phyloP scores from a whole-genome alignment of 139 green algal species.

The Astrephomene gubernaculifera region DNA sequence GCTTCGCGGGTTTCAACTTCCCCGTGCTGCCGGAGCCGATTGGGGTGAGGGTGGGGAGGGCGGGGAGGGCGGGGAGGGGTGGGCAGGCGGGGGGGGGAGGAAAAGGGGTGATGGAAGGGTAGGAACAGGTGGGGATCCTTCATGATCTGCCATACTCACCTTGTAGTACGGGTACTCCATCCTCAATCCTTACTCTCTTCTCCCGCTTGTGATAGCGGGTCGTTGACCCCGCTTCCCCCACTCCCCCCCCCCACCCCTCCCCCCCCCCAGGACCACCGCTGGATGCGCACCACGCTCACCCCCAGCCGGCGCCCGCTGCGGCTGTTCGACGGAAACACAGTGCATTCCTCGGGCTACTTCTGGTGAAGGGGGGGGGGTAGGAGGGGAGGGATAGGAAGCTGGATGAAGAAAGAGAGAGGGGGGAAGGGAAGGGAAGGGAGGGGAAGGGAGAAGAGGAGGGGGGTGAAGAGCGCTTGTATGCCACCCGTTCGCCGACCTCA shows the following conservation, averaged over 20 bases:
- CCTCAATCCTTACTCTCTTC: no score
- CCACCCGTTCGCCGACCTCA: no score
- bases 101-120: neutral
- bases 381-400: neutral
- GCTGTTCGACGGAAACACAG: slow-evolving; percentile 67
- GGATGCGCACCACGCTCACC: slow-evolving; percentile 14
- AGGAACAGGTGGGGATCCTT: no score
- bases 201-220: no score
- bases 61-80: neutral
- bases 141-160: no score
- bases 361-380: neutral
- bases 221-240: no score
- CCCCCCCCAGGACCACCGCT: slow-evolving; percentile 32
- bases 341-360: slow-evolving; percentile 59
- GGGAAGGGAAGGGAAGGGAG: neutral
- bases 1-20: slow-evolving; percentile 71
- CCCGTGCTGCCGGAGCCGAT: slow-evolving; percentile 59
- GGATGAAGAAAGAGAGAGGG: neutral
- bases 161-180: no score
- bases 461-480: no score
- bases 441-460: no score
- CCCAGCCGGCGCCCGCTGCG: slow-evolving; percentile 54
- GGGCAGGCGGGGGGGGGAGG: neutral
- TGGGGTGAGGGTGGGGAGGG: slow-evolving; percentile 36
- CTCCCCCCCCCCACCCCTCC: neutral